phyloP scores from a whole-genome alignment of 441 rosid species.

The Populus trichocarpa region DNA sequence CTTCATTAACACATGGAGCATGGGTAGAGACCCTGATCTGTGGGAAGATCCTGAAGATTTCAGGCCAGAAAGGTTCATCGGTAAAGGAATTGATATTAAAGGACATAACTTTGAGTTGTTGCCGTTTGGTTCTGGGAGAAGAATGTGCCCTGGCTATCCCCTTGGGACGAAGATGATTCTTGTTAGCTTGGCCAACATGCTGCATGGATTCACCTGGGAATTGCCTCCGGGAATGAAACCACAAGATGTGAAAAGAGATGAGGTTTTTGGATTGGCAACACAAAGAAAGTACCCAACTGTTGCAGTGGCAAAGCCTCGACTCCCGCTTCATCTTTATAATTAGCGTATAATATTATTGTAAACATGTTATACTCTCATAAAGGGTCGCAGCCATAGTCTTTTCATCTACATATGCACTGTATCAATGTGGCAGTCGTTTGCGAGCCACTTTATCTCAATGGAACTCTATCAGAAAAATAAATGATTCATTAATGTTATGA shows the following conservation, averaged over 20 bases:
- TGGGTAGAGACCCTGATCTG: constrained; percentile 21
- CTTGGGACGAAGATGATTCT: constrained; percentile 29
- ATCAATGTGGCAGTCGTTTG: too few relatives aligned
- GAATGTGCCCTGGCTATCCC: constrained; percentile 32
- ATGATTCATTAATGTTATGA: too few relatives aligned
- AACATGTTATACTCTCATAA: not conserved
- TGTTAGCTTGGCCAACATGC: constrained; percentile 21
- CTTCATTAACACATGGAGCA: constrained; percentile 28
- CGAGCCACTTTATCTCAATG: too few relatives aligned
- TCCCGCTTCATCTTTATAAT: constrained; percentile 22
- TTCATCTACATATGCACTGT: not conserved
- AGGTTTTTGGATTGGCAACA: constrained; percentile 30
- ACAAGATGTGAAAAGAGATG: constrained; percentile 28
- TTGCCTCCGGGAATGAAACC: constrained; percentile 8
- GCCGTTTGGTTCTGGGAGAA: constrained; percentile 39
- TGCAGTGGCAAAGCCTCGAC: constrained; percentile 23
- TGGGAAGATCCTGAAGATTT: constrained; percentile 28
- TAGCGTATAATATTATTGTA: not conserved
- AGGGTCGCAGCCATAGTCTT: not conserved
- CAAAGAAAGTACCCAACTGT: constrained; percentile 23
- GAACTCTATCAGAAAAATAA: not conserved
- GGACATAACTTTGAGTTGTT: constrained; percentile 24
- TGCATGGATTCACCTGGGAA: constrained; percentile 34
- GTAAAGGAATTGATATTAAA: constrained; percentile 15
- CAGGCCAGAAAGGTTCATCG: constrained; percentile 28